Evolutionary conservation across 2,329 filamentous ascomycete species (phyloP).

Genomic region (Trichoderma endophyticum): DNA sequence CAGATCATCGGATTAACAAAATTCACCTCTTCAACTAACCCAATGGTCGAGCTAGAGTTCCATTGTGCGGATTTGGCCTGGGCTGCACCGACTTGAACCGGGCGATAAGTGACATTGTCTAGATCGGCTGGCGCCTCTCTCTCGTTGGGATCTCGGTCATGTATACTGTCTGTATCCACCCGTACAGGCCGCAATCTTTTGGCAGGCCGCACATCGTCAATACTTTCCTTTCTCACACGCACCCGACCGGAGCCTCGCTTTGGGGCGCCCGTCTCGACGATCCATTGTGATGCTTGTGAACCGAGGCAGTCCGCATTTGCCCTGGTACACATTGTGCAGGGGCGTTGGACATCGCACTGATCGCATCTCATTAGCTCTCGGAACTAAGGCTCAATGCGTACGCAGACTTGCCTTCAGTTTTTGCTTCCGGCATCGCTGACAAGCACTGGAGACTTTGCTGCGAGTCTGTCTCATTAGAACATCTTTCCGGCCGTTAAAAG

Average conservation of each 20-base stretch:
- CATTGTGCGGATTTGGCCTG: background rate
- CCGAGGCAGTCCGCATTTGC: background rate
- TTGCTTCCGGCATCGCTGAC: background rate
- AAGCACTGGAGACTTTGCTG: background rate
- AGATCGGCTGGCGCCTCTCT: background rate
- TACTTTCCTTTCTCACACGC: background rate
- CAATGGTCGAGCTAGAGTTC: background rate
- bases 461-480: background rate
- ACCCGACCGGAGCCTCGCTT: background rate
- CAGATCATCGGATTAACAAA: background rate
- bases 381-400: too few relatives aligned
- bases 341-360: background rate
- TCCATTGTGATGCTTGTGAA: background rate
- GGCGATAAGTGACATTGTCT: background rate
- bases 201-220: background rate
- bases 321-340: background rate
- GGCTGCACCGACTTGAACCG: background rate
- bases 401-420: background rate
- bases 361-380: background rate
- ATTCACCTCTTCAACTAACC: background rate
- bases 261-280: background rate
- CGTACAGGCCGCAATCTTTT: background rate
- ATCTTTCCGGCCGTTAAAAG: background rate
- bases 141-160: background rate
- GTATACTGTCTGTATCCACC: too few relatives aligned